phyloP scores from a whole-genome alignment of 2,329 filamentous ascomycete species.

The Arthrocladium fulminans region DNA sequence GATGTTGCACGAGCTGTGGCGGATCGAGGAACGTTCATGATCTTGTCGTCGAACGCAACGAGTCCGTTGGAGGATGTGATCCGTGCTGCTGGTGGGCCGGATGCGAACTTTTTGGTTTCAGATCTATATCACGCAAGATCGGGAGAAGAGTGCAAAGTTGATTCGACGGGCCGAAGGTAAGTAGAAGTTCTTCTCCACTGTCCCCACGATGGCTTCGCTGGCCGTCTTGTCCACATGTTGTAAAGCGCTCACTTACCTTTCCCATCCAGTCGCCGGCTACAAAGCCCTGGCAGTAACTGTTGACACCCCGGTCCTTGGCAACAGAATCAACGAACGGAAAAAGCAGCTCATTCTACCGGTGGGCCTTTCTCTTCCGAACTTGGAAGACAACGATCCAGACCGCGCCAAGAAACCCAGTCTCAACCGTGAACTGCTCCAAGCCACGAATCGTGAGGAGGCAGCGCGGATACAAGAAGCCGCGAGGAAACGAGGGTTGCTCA shows the following conservation, averaged over 20 bases:
- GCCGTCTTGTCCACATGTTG: neutral
- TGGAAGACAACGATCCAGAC: conserved; percentile 4
- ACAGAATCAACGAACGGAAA: conserved; percentile 45
- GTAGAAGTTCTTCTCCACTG: too few species aligned
- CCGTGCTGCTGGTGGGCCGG: conserved; percentile 34
- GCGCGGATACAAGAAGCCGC: neutral
- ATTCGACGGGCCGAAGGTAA: conserved; percentile 36
- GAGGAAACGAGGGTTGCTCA: neutral
- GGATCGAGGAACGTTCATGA: conserved; percentile 38
- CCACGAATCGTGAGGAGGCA: neutral
- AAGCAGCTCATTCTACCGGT: conserved; percentile 36
- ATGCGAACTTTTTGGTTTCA: conserved; percentile 1
- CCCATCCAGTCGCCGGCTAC: conserved; percentile 31
- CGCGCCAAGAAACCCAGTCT: neutral
- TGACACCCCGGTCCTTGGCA: conserved; percentile 46
- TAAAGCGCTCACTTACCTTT: neutral
- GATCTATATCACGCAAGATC: conserved; percentile 42
- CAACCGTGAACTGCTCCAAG: conserved; percentile 3
- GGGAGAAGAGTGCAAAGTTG: conserved; percentile 37
- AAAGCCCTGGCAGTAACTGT: conserved; percentile 48
- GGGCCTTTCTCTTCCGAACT: neutral
- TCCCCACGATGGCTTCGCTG: too few species aligned
- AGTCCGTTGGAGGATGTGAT: conserved; percentile 41
- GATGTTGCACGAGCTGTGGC: conserved; percentile 41
- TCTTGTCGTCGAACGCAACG: conserved; percentile 40